These are phyloP conservation scores for Paecilomyces variotii DNA, from an alignment of 2,329 filamentous ascomycete species.

Conservation along the genomic window DNA sequence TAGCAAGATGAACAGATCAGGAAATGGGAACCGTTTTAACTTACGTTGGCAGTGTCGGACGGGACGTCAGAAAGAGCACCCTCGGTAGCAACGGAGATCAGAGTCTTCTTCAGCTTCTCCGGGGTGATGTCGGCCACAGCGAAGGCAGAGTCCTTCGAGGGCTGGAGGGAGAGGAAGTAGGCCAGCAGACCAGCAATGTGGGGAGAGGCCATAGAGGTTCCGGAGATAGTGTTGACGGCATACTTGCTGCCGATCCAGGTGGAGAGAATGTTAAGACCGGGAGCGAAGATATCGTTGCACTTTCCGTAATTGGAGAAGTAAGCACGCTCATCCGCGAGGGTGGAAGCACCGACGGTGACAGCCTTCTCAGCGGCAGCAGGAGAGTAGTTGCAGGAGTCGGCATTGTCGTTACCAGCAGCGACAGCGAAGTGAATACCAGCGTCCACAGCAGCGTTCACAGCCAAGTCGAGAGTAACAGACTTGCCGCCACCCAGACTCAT, in stretches of 20 bases:
- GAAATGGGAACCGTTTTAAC: constrained; percentile 14
- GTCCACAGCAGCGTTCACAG: constrained; percentile 87
- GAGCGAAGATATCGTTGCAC: constrained; percentile 99
- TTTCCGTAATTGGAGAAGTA: constrained; percentile 99
- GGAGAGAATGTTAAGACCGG: constrained; percentile 91
- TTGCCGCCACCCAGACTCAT: constrained; percentile 99
- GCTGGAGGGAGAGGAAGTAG: constrained; percentile 96
- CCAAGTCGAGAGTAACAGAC: constrained; percentile 80
- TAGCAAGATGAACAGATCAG: constrained; percentile 9
- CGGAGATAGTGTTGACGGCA: constrained; percentile 97
- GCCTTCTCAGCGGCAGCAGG: constrained; percentile 86
- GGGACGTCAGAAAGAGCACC: constrained; percentile 75
- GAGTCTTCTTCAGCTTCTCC: constrained; percentile 82
- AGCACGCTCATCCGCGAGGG: constrained; percentile 86
- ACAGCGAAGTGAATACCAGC: constrained; percentile 96
- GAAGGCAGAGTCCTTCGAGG: constrained; percentile 80
- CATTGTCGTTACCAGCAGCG: constrained; percentile 96
- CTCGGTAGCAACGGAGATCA: constrained; percentile 75
- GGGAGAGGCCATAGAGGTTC: constrained; percentile 98
- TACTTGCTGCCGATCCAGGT: constrained; percentile 98
- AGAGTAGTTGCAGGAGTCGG: constrained; percentile 98
- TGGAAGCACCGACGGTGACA: constrained; percentile 92
- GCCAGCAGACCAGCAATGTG: constrained; percentile 94
- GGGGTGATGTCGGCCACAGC: constrained; percentile 84
- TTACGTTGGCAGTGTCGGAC: constrained; percentile 72